Base-by-base conservation (phyloP, 352 stramenopile genomes). In the Phytophthora vignae region DNA sequence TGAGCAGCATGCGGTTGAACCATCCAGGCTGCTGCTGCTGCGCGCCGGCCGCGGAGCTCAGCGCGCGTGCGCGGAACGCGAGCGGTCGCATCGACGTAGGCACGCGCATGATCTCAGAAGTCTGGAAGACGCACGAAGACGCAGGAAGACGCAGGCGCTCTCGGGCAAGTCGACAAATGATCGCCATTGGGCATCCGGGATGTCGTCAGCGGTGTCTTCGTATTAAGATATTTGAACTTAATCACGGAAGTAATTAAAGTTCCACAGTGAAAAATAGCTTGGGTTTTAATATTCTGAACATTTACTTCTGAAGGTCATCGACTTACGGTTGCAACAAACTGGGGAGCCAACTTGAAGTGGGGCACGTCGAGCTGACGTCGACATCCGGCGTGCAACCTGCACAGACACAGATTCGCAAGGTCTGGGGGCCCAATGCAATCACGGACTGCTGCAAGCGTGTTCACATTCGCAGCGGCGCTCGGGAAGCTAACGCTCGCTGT, bases 1-100 rank as follows among this genome's bases (percentile, higher is more conserved):
- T 93, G 60, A 73, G 62, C 29, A 87, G 81, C 83, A 93, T 91
- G 69, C 85, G 84, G 52, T 88, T 84, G 71, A 90, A 93, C 86
- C 86, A 93, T 12, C 82, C 81, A 29, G 84, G 84, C 55, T 82
- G 77, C 15, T 48, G 40, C 67, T 48, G 40, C 67, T 77, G 68
- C 44, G 55, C 55, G 2, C 52, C 60, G 29, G 69, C 48, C 12
- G 63, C 63, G 9, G 65, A 75, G 42, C 66, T 76, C 52, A 78
- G 74, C 38, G 73, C 38, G 36, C 77, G 67, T 15, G 63, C 50
- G 17, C 64, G 67, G 25, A 25, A 46, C 29, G 54, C 27, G n/a
- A 73, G 57, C 10, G 58, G 55, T 4, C 62, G 68, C 50, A 76
- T 52, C 38, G 69, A 69, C 25, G 55, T 55, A 50, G 55, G 60